These are phyloP conservation scores for Skeletonema menzelii DNA, from an alignment of 108 stramenopile genomes.

Conservation along the genomic window DNA sequence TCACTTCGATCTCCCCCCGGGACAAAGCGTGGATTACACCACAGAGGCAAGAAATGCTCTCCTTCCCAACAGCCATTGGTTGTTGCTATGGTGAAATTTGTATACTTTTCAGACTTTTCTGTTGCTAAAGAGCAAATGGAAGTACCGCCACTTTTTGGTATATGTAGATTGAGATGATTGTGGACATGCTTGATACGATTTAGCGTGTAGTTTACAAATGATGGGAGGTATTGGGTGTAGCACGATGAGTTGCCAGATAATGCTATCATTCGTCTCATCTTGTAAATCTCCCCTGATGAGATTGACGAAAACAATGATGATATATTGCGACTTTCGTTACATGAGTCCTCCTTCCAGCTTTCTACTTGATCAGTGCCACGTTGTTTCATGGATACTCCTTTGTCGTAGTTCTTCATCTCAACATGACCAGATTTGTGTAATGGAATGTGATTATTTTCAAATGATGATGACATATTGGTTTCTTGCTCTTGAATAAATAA, in stretches of 20 bases:
- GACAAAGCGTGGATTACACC: background rate
- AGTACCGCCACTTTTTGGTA: constrained; percentile 24
- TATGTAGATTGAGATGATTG: constrained; percentile 9
- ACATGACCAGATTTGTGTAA: no score
- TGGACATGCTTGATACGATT: background rate
- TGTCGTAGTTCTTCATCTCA: no score
- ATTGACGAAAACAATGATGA: no score
- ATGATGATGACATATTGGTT: no score
- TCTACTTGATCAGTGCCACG: no score
- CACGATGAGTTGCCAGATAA: constrained; percentile 7
- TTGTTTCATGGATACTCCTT: no score
- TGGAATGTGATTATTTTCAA: no score
- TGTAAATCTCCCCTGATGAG: no score
- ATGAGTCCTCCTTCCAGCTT: no score
- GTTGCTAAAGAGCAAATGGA: constrained; percentile 7
- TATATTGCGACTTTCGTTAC: no score
- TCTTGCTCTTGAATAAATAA: no score
- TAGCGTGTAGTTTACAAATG: background rate
- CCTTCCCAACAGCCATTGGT: constrained; percentile 12
- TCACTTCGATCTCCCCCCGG: background rate
- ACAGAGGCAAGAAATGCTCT: constrained; percentile 18
- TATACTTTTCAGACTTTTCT: background rate
- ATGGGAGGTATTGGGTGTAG: background rate
- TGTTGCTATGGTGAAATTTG: background rate
- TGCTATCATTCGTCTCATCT: background rate